Conservation (phyloP, 1,139 yeast genomes). For the Hemisphaericaspora xylanilytica region DNA sequence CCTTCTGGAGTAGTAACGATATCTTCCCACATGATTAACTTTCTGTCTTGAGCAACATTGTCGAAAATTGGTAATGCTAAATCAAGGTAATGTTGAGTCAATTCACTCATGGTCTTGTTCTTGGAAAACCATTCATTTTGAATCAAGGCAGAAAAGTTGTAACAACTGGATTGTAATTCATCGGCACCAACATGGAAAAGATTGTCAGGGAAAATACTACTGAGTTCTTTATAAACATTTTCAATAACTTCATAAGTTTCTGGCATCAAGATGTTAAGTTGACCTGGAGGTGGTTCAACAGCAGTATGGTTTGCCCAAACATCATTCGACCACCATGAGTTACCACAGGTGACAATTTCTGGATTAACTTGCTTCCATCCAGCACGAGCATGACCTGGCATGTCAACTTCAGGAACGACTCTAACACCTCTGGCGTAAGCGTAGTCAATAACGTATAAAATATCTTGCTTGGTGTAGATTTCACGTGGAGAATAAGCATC, state of each 20-base stretch:
- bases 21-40: slow-evolving; percentile 51
- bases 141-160: slow-evolving; percentile 29
- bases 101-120: slow-evolving; percentile 27
- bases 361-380: slow-evolving; percentile 43
- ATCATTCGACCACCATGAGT: slow-evolving; percentile 31
- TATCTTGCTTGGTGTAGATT: slow-evolving; percentile 31
- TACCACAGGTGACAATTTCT: slow-evolving; percentile 33
- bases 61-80: slow-evolving; percentile 34
- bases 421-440: slow-evolving; percentile 43
- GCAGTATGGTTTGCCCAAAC: slow-evolving; percentile 29
- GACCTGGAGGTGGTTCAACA: slow-evolving; percentile 49
- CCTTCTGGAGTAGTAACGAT: slow-evolving; percentile 26
- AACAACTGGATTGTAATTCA: slow-evolving; percentile 40
- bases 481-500: slow-evolving; percentile 44
- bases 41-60: slow-evolving; percentile 18
- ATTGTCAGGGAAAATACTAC: slow-evolving; percentile 33
- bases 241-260: slow-evolving; percentile 35
- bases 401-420: slow-evolving; percentile 47
- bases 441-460: slow-evolving; percentile 31
- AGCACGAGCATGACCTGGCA: slow-evolving; percentile 49
- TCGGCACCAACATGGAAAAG: slow-evolving; percentile 49
- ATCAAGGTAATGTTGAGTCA: slow-evolving; percentile 42
- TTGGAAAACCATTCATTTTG: slow-evolving; percentile 32
- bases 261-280: slow-evolving; percentile 37
- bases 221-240: slow-evolving; percentile 38